A percentile compares a stretch with the other conserved stretches of the same genome.
phyloP scores from a whole-genome alignment of 768 basidiomycete species.

The Leccinellum luteum region DNA sequence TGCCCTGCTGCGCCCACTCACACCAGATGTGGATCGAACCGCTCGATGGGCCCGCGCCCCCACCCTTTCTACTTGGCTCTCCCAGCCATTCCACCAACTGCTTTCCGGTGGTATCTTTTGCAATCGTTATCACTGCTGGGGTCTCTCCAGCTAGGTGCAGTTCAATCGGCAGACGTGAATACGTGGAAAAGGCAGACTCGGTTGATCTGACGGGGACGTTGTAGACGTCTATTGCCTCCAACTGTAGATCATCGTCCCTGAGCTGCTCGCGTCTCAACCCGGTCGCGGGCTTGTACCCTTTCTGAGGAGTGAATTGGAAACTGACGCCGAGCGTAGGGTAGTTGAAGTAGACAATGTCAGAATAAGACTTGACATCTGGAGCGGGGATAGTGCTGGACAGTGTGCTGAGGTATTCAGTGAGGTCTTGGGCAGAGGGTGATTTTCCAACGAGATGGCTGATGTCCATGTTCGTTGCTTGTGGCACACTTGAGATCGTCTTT shows the following conservation, averaged over 20 bases:
- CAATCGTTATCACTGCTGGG: conserved; percentile 42
- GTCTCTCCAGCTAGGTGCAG: conserved; percentile 41
- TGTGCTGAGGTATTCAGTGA: conserved; percentile 43
- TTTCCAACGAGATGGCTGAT: conserved; percentile 47
- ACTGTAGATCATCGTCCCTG: conserved; percentile 45
- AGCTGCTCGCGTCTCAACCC: conserved; percentile 47
- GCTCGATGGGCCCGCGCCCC: conserved; percentile 78
- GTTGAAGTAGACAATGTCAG: conserved; percentile 86
- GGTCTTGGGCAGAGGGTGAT: conserved; percentile 44
- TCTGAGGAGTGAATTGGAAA: conserved; percentile 66
- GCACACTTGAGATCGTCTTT: conserved; percentile 4
- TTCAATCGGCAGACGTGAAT: conserved; percentile 52
- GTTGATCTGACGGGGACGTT: conserved; percentile 52
- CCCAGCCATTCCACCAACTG: conserved; percentile 74
- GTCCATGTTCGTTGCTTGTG: conserved; percentile 8
- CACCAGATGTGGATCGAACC: conserved; percentile 92
- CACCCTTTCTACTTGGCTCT: conserved; percentile 90
- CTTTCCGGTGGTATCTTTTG: conserved; percentile 60
- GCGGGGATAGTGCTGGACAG: conserved; percentile 26
- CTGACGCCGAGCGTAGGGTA: conserved; percentile 80
- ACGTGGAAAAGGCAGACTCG: conserved; percentile 56
- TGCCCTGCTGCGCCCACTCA: conserved; percentile 79
- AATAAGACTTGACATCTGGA: conserved; percentile 74
- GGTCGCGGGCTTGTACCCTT: conserved; percentile 57
- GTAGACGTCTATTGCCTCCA: conserved; percentile 84